phyloP scores from a whole-genome alignment of 2,329 filamentous ascomycete species.

The Trichoderma endophyticum region DNA sequence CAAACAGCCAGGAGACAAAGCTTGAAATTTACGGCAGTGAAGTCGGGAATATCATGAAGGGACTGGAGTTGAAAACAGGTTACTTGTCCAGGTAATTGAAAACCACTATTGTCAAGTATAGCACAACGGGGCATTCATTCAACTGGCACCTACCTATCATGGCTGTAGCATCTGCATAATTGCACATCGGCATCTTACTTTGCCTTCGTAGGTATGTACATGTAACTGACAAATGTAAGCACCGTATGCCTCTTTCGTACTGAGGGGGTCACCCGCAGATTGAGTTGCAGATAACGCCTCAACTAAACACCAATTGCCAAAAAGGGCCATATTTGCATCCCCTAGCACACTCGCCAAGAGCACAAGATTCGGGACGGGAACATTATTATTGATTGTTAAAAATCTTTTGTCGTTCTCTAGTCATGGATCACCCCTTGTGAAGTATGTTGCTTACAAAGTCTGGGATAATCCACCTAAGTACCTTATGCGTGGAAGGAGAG shows the following conservation, averaged over 20 bases:
- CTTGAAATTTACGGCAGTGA: background rate
- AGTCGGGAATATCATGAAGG: background rate
- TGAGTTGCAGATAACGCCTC: conserved; percentile 1
- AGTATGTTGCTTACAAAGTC: background rate
- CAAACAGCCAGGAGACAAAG: background rate
- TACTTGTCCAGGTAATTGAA: background rate
- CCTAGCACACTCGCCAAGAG: background rate
- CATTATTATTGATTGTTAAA: background rate
- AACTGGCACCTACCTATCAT: background rate
- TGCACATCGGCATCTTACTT: background rate
- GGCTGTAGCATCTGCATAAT: background rate
- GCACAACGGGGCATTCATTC: background rate
- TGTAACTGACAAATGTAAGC: background rate
- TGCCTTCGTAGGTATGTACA: background rate
- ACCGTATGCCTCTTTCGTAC: conserved; percentile 5
- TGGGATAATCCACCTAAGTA: background rate
- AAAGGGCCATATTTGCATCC: background rate
- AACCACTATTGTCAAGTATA: background rate
- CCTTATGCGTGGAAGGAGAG: background rate
- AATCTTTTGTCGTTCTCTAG: background rate
- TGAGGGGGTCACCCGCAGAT: background rate
- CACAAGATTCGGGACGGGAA: background rate
- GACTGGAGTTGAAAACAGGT: background rate
- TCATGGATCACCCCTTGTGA: background rate
- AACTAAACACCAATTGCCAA: conserved; percentile 4